These are phyloP conservation scores for Bjerkandera adusta DNA, from an alignment of 1,284 basidiomycete genomes.

Conservation along the genomic window DNA sequence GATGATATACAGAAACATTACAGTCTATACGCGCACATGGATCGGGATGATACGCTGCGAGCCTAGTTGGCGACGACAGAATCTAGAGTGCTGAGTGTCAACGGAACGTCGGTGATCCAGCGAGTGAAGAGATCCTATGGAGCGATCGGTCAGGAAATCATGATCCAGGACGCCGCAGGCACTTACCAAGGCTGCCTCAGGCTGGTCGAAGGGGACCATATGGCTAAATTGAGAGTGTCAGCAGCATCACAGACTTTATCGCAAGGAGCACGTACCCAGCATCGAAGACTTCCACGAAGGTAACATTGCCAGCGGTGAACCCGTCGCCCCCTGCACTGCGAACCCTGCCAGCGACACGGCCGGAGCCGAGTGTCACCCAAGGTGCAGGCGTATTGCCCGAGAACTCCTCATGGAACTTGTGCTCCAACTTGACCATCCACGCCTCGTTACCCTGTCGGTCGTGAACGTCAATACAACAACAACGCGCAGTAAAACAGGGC, in stretches of 20 bases:
- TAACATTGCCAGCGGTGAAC: constrained; percentile 47
- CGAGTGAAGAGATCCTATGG: constrained; percentile 45
- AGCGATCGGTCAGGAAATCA: too few species aligned
- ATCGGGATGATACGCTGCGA: too few species aligned
- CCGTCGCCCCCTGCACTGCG: constrained; percentile 44
- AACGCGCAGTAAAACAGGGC: constrained; percentile 10
- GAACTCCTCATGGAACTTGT: constrained; percentile 65
- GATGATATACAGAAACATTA: too few species aligned
- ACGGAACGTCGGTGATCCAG: constrained; percentile 49
- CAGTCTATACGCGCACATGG: too few species aligned
- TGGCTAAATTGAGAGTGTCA: constrained; percentile 45
- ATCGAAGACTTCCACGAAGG: constrained; percentile 50
- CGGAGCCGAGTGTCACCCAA: constrained; percentile 38
- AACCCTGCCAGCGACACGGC: constrained; percentile 38
- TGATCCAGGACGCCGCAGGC: not conserved
- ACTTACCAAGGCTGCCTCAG: constrained; percentile 60
- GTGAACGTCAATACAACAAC: not conserved
- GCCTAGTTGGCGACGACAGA: too few species aligned
- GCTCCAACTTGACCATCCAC: constrained; percentile 65
- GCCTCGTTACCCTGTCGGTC: constrained; percentile 61
- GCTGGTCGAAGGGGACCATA: constrained; percentile 85
- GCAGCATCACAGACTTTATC: not conserved
- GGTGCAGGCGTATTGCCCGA: constrained; percentile 43
- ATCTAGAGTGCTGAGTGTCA: too few species aligned
- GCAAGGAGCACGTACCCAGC: constrained; percentile 39